Conservation (phyloP, 2,329 filamentous ascomycete genomes). For the Camptophora hylomeconis region DNA sequence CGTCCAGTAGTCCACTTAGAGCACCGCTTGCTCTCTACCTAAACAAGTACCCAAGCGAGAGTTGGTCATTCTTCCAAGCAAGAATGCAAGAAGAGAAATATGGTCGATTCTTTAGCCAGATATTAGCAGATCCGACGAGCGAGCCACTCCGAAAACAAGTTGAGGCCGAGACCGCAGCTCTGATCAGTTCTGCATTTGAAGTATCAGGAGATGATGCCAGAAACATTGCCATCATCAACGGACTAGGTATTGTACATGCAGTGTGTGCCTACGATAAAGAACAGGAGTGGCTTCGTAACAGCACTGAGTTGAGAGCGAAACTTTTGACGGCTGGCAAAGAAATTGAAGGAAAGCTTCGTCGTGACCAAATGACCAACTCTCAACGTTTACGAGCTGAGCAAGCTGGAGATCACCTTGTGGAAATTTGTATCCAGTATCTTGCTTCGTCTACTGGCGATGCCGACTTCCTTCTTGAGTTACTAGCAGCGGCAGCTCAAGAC, state of each 20-base stretch:
- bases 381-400: slow-evolving; percentile 80
- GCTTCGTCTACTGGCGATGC: slow-evolving; percentile 57
- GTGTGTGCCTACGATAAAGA: slow-evolving; percentile 55
- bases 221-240: slow-evolving; percentile 72
- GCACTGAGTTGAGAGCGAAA: slow-evolving; percentile 44
- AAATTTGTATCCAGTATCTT: slow-evolving; percentile 70
- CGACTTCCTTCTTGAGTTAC: slow-evolving; percentile 70
- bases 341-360: slow-evolving; percentile 60
- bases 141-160: slow-evolving; percentile 61
- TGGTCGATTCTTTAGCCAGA: slow-evolving; percentile 81
- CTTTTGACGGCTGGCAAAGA: slow-evolving; percentile 58
- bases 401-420: slow-evolving; percentile 75
- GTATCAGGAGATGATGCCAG: slow-evolving; percentile 53
- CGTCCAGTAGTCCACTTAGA: slow-evolving; percentile 82
- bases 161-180: slow-evolving; percentile 56
- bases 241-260: slow-evolving; percentile 72
- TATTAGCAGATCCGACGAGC: slow-evolving; percentile 64
- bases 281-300: slow-evolving; percentile 51
- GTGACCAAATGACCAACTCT: slow-evolving; percentile 54
- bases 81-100: slow-evolving; percentile 76
- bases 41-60: slow-evolving; percentile 81
- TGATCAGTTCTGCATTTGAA: slow-evolving; percentile 53
- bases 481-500: slow-evolving; percentile 71
- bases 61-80: slow-evolving; percentile 66
- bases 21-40: slow-evolving; percentile 84